Evolutionary conservation across 306 rosid species (phyloP).

Genomic region (Rubus parviflorus): DNA sequence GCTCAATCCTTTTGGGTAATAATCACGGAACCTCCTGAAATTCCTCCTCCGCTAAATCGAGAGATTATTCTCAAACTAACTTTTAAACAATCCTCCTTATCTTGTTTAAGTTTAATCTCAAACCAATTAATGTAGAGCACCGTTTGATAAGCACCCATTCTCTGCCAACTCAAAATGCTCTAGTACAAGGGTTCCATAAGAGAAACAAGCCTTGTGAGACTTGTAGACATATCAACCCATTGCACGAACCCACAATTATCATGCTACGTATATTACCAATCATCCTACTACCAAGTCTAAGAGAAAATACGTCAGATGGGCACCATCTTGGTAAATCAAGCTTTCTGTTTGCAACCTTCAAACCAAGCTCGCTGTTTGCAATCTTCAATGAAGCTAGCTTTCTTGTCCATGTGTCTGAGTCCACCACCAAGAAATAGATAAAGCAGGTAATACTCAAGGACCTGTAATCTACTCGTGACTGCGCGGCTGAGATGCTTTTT

Average conservation of each 20-base stretch:
- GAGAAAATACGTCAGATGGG: neutral
- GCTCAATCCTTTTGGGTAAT: neutral
- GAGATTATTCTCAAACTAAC: neutral
- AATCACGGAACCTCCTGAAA: neutral
- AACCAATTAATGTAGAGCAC: constrained; percentile 3
- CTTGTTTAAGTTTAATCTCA: neutral
- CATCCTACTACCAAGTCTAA: neutral
- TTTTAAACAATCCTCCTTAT: too few species aligned
- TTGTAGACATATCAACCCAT: neutral
- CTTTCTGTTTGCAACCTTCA: neutral
- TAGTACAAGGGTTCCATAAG: neutral
- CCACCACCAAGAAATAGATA: too few species aligned
- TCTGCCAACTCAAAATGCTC: neutral
- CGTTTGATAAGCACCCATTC: neutral
- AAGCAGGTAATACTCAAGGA: neutral
- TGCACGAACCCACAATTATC: neutral
- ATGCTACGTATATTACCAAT: too few species aligned
- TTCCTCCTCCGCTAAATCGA: neutral
- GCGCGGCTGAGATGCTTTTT: neutral
- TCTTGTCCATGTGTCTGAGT: too few species aligned
- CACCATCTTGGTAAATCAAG: neutral
- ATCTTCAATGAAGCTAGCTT: too few species aligned
- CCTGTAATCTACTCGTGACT: neutral
- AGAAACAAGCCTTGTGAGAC: neutral
- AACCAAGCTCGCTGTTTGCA: neutral